Base-by-base conservation (phyloP, 306 rosid genomes). In the Citrullus mucosospermus region DNA sequence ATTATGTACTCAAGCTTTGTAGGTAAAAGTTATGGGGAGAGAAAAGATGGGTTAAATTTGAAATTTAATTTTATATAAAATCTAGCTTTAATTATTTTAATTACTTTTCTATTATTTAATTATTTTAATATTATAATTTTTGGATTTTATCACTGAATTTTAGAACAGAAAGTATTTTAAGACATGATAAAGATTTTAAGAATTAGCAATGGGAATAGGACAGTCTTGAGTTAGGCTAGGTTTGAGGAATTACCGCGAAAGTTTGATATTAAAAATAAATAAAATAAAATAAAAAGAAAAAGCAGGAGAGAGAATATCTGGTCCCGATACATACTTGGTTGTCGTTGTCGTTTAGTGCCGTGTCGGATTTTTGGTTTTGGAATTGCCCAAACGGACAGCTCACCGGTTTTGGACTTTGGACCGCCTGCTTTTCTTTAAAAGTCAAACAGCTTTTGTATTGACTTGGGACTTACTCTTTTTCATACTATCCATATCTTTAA, bases 361-460 rank as follows among this genome's bases (percentile, higher is more conserved):
- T 66, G 73, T 66, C 28, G 28, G 50, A 32, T 30, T 63, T 61
- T 63, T 2, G 70, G 43, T 62, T 38, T 66, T 66, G 46, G 73
- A 66, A 66, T 66, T 66, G 13, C 8, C 73, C 73, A 38, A 66
- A 16, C 46, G 51, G 73, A 66, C 73, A 66, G 50, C 50, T 39
- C 50, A 66, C 51, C 73, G 73, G 73, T 66, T 66, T 66, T 25
- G 73, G 73, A 66, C 20, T 63, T 15, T 14, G 70, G 70, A 63
- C 70, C 70, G 70, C 20, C 43, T 15, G 70, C 70, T 63, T 13
- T 62, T 8, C 20, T 32, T 62, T 2, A 63, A 63, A 63, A 63
- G 70, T 63, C 70, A 63, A 63, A 14, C 44, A 13, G 8, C 70
- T 63, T 63, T 63, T 61, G 38, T 61, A 30, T 61, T 61, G 41